phyloP scores from a whole-genome alignment of 345 rosid species.

The Eucalyptus albens region DNA sequence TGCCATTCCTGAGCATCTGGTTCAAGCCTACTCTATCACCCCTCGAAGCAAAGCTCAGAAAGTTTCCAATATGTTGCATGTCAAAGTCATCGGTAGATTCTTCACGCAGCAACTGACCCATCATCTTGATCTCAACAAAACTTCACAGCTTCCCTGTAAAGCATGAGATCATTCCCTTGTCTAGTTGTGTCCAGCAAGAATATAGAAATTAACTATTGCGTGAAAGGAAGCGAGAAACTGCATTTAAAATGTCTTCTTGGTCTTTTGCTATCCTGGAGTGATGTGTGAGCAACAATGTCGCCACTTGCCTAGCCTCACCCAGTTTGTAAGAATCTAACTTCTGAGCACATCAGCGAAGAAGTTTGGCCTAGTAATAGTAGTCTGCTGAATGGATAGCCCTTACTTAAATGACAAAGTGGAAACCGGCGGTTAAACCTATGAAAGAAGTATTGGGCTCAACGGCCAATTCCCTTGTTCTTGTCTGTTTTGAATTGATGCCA shows the following conservation, averaged over 20 bases:
- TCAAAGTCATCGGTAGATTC: constrained; percentile 11
- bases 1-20: constrained; percentile 42
- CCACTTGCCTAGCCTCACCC: background rate
- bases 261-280: background rate
- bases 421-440: background rate
- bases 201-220: background rate
- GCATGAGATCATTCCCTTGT: background rate
- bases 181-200: background rate
- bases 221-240: background rate
- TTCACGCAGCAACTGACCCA: constrained; percentile 2
- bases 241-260: background rate
- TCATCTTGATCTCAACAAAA: background rate
- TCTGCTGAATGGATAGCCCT: background rate
- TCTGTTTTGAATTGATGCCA: background rate
- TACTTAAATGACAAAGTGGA: background rate
- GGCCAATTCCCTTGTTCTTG: background rate
- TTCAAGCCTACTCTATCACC: constrained; percentile 58
- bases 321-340: background rate
- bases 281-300: background rate
- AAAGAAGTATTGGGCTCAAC: background rate
- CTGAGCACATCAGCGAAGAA: background rate
- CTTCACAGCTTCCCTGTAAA: background rate
- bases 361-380: background rate
- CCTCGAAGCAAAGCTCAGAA: constrained; percentile 47
- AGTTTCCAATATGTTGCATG: constrained; percentile 52